Evolutionary conservation across 352 stramenopile species (phyloP), one percentile per base, ranked within the genome.

Genomic region (Achlya hypogyna): DNA sequence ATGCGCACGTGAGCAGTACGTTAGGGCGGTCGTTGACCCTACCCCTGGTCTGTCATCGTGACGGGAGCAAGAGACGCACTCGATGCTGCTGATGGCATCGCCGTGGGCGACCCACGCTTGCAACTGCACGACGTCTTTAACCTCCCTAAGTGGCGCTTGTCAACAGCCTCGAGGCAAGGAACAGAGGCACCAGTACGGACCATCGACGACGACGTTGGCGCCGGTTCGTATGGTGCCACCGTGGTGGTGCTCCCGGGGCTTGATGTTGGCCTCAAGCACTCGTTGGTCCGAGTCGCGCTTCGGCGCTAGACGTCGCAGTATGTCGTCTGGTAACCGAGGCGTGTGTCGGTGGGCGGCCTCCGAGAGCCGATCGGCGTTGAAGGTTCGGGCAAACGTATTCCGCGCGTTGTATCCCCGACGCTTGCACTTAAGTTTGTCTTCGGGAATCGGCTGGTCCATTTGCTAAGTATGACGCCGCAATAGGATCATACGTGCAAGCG

Each of bases 401-500:
- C 79, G 79, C 0, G 79, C 78, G 29, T 91, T 78, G 52, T 89
- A 89, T 2, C 82, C 80, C 12, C 79, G 77, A 0, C 78, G 69
- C 14, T 86, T 56, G 42, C 81, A 80, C 47, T 87, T 88, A 59
- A 78, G 82, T 28, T 82, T 83, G 14, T 77, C 75, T 49, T 87
- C 77, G 0, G 80, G 78, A 51, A 89, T 88, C 47, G 84, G 82
- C 1, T 75, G 35, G 10, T 16, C 18, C 34, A 10, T 42, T 14
- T 34, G 6, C 29, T 51, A 51, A 35, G 10, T 6, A 31, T 34
- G 54, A 40, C 28, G 29, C 38, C 40, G 35, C 18, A 28, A 9
- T 10, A 49, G 27, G 20, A 52, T 6, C 40, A 31, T 64, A 64
- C 54, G 22, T 28, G 73, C 5, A 91, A 45, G 2, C 74, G 62